Conservation (phyloP, 768 basidiomycete species). For the Tricholoma sp. region DNA sequence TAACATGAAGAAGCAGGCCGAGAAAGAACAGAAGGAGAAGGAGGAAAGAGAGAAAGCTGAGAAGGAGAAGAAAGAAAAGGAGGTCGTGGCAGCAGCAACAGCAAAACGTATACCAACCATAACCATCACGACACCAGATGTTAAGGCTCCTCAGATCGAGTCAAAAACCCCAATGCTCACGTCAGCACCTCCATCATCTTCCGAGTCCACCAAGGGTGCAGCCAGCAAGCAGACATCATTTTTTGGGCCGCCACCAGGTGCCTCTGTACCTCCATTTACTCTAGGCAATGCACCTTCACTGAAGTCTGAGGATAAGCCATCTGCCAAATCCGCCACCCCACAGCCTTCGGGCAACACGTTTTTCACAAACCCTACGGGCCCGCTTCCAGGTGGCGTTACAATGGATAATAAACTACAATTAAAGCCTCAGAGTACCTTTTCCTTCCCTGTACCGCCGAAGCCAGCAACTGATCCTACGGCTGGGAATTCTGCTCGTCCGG, state of each 20-base stretch:
- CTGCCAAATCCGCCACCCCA: constrained; percentile 10
- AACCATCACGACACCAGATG: constrained; percentile 25
- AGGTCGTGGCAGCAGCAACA: constrained; percentile 15
- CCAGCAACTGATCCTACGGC: background rate
- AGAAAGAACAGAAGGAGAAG: constrained; percentile 32
- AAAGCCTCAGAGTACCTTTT: background rate
- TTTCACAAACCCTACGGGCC: constrained; percentile 3
- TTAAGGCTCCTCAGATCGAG: constrained; percentile 17
- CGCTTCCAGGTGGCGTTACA: constrained; percentile 6
- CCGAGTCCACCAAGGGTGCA: constrained; percentile 9
- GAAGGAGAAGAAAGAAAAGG: constrained; percentile 21
- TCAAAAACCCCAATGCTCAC: constrained; percentile 16
- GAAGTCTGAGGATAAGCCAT: constrained; percentile 4
- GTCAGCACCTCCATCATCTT: constrained; percentile 15
- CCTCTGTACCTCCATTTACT: constrained; percentile 1
- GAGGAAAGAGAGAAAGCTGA: constrained; percentile 32
- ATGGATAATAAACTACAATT: constrained; percentile 1
- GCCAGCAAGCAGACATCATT: constrained; percentile 3
- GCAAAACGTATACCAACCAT: constrained; percentile 21
- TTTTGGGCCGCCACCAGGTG: constrained; percentile 1
- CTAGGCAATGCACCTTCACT: constrained; percentile 2
- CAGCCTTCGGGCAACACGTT: background rate
- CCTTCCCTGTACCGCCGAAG: constrained; percentile 10
- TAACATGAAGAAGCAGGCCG: constrained; percentile 40
- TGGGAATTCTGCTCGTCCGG: constrained; percentile 1